Percentiles rank a stretch among this genome's conserved stretches.
These are phyloP conservation scores for Boletus rex-veris DNA, from an alignment of 768 basidiomycete genomes.

Conservation along the genomic window DNA sequence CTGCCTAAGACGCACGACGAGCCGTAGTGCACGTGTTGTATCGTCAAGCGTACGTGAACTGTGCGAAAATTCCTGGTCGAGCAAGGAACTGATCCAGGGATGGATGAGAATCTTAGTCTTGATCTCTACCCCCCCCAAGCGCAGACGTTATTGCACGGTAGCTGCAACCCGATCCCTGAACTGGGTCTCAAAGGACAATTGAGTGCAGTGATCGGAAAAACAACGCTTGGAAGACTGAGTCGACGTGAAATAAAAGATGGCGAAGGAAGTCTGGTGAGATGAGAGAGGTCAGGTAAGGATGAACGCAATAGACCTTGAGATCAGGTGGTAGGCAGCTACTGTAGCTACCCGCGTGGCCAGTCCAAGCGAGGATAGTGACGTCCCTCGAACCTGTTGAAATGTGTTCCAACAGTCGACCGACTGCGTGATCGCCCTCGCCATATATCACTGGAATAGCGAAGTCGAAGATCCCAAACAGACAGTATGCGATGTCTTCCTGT, in stretches of 20 bases:
- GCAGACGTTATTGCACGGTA: not conserved
- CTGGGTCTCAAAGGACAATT: too few species aligned
- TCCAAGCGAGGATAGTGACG: not conserved
- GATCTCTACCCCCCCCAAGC: not conserved
- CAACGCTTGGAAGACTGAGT: too few species aligned
- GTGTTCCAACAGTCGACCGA: not conserved
- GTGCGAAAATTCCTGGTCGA: not conserved
- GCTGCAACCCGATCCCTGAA: too few species aligned
- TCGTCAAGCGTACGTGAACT: not conserved
- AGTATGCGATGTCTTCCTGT: not conserved
- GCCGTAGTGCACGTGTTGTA: not conserved
- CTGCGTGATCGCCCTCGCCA: not conserved
- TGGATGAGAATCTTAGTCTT: not conserved
- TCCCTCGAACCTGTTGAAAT: not conserved
- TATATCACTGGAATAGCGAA: not conserved
- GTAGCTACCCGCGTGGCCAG: not conserved
- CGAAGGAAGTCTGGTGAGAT: too few species aligned
- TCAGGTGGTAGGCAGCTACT: not conserved
- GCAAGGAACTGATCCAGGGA: conserved; percentile 6
- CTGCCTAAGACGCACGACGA: not conserved
- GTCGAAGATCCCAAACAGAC: not conserved
- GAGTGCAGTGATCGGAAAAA: too few species aligned
- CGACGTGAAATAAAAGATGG: too few species aligned
- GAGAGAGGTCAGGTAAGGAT: too few species aligned
- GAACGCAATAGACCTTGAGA: not conserved